These are phyloP conservation scores for Aurantiochytrium sp. DNA, from an alignment of 108 stramenopile species.

Conservation along the genomic window DNA sequence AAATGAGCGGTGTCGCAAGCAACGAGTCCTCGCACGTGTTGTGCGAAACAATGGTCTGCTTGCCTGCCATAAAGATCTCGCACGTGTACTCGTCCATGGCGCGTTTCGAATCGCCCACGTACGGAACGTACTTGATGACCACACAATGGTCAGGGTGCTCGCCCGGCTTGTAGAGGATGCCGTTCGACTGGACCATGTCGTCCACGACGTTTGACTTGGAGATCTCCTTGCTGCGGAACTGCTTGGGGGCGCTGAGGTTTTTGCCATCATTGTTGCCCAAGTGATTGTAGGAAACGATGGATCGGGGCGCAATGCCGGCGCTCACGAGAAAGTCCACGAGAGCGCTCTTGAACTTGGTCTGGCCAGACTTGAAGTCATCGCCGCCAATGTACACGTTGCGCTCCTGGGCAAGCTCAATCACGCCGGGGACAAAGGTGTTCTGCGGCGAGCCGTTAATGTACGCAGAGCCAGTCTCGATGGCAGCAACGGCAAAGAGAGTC, in stretches of 20 bases:
- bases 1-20: conserved; percentile 88
- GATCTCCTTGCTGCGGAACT: conserved; percentile 97
- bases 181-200: conserved; percentile 95
- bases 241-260: conserved; percentile 85
- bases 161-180: conserved; percentile 82
- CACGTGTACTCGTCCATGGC: conserved; percentile 98
- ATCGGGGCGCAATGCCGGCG: conserved; percentile 91
- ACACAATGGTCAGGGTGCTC: conserved; percentile 97
- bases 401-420: conserved; percentile 73
- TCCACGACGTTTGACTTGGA: conserved; percentile 96
- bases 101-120: conserved; percentile 92
- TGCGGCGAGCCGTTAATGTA: conserved; percentile 98
- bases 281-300: conserved; percentile 97
- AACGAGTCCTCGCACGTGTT: conserved; percentile 97
- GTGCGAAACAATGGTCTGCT: conserved; percentile 95
- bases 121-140: conserved; percentile 94
- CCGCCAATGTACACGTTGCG: conserved; percentile 81
- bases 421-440: conserved; percentile 98
- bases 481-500: conserved; percentile 88
- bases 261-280: conserved; percentile 97
- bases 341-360: conserved; percentile 95
- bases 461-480: conserved; percentile 83
- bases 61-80: conserved; percentile 97
- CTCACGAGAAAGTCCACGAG: conserved; percentile 91
- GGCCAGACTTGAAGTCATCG: conserved; percentile 97